Conservation (phyloP, 2,329 filamentous ascomycete genomes). For the Pyrenochaeta sp. region DNA sequence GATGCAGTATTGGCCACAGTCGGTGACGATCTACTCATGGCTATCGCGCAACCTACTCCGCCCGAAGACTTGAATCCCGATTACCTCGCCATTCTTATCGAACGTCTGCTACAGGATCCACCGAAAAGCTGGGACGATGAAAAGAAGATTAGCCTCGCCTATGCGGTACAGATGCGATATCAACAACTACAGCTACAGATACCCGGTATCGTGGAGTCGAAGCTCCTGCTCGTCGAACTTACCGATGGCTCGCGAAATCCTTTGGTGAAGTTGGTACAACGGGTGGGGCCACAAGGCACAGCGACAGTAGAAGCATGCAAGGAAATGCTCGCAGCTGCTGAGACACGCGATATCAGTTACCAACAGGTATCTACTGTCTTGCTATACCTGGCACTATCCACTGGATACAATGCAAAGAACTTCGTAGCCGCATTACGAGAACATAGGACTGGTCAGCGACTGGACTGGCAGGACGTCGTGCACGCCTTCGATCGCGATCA, state of each 20-base stretch:
- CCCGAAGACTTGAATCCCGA: conserved; percentile 71
- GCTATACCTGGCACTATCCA: conserved; percentile 71
- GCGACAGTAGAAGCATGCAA: conserved; percentile 74
- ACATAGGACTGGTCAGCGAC: conserved; percentile 61
- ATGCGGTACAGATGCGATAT: conserved; percentile 70
- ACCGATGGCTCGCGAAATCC: conserved; percentile 67
- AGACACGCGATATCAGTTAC: conserved; percentile 73
- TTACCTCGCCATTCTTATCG: conserved; percentile 81
- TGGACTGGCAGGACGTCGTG: conserved; percentile 75
- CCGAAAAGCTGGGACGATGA: conserved; percentile 84
- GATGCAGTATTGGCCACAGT: conserved; percentile 89
- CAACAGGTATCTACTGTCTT: conserved; percentile 84
- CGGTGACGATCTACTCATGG: conserved; percentile 77
- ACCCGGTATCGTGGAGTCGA: conserved; percentile 74
- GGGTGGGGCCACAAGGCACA: conserved; percentile 76
- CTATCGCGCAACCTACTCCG: conserved; percentile 69
- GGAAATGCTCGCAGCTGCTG: conserved; percentile 64
- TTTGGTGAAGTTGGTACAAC: conserved; percentile 72
- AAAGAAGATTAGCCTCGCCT: conserved; percentile 71
- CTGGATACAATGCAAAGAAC: conserved; percentile 71
- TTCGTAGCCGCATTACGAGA: conserved; percentile 67
- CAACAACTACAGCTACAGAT: conserved; percentile 67
- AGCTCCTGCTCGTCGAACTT: conserved; percentile 72
- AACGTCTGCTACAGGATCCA: conserved; percentile 86
- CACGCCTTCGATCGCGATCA: conserved; percentile 81